Evolutionary conservation across 352 stramenopile genomes (phyloP).

Genomic region (Phytopythium oedochilum): DNA sequence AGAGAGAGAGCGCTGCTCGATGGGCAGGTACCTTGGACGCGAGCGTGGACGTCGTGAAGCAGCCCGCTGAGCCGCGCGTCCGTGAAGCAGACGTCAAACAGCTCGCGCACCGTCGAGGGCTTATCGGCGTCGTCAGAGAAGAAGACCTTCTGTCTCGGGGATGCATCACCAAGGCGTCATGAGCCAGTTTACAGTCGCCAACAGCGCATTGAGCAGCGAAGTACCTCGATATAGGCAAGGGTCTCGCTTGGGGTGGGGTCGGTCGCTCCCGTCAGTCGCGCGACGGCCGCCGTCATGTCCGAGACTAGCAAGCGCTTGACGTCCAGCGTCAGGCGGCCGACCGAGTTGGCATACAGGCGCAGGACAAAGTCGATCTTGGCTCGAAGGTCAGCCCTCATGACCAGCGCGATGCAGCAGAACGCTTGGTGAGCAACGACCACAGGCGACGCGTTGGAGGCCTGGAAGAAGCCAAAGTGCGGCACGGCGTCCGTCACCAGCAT

Average conservation of each 20-base stretch:
- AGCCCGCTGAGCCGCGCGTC: constrained; percentile 44
- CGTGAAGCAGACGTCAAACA: constrained; percentile 61
- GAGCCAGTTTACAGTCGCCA: neutral
- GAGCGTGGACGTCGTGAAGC: constrained; percentile 43
- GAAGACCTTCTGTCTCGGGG: constrained; percentile 31
- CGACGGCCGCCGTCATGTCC: constrained; percentile 34
- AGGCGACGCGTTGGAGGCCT: constrained; percentile 12
- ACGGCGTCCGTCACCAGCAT: constrained; percentile 61
- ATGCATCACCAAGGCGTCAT: neutral
- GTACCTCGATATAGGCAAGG: constrained; percentile 17
- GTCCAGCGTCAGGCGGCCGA: constrained; percentile 32
- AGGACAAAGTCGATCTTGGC: constrained; percentile 58
- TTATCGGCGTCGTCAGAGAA: constrained; percentile 31
- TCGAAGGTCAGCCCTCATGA: constrained; percentile 47
- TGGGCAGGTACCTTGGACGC: constrained; percentile 28
- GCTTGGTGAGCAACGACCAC: constrained; percentile 47
- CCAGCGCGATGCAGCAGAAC: constrained; percentile 50
- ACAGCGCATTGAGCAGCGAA: neutral
- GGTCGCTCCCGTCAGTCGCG: constrained; percentile 32
- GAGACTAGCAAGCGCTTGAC: constrained; percentile 34
- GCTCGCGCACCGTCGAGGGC: constrained; percentile 29
- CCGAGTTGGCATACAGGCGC: constrained; percentile 46
- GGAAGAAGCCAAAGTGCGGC: constrained; percentile 68
- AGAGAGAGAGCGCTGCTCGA: neutral
- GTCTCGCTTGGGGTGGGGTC: constrained; percentile 27